Conservation (phyloP, 2,329 filamentous ascomycete genomes). For the Penicillium sp. region DNA sequence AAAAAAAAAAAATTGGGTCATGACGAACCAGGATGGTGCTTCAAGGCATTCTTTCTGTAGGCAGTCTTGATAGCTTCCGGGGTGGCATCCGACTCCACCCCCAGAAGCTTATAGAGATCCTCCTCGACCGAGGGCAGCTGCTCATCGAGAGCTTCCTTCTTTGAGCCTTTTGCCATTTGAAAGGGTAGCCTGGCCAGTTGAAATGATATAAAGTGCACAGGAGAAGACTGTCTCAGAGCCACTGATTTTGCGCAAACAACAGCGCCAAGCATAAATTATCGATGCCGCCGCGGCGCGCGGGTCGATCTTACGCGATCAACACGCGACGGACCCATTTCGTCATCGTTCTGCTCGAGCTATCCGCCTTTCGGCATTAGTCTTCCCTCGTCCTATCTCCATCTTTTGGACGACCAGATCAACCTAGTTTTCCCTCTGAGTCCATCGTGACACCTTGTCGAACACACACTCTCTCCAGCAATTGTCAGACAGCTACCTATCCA, state of each 20-base stretch:
- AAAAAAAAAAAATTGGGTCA: not conserved
- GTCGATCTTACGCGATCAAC: slow-evolving; percentile 17
- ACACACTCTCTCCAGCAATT: no score
- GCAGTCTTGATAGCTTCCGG: slow-evolving; percentile 77
- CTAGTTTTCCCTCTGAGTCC: no score
- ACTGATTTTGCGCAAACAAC: not conserved
- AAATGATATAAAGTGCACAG: not conserved
- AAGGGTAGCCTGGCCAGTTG: not conserved
- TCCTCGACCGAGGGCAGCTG: slow-evolving; percentile 21
- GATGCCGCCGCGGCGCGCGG: slow-evolving; percentile 1
- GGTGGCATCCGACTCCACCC: slow-evolving; percentile 63
- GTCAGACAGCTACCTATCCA: no score
- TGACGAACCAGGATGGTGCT: slow-evolving; percentile 69
- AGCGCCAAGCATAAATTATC: not conserved
- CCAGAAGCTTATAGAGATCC: slow-evolving; percentile 71
- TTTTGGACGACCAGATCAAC: not conserved
- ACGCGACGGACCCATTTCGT: slow-evolving; percentile 23
- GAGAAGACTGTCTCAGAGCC: no score
- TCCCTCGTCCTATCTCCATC: not conserved
- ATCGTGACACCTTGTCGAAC: no score
- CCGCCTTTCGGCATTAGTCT: slow-evolving; percentile 10
- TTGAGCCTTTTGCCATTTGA: slow-evolving; percentile 13
- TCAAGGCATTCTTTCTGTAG: slow-evolving; percentile 85
- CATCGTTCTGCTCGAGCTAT: slow-evolving; percentile 21
- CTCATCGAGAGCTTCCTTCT: slow-evolving; percentile 28